Conservation (phyloP, 2,329 filamentous ascomycete species). For the Harringtonia lauricola region DNA sequence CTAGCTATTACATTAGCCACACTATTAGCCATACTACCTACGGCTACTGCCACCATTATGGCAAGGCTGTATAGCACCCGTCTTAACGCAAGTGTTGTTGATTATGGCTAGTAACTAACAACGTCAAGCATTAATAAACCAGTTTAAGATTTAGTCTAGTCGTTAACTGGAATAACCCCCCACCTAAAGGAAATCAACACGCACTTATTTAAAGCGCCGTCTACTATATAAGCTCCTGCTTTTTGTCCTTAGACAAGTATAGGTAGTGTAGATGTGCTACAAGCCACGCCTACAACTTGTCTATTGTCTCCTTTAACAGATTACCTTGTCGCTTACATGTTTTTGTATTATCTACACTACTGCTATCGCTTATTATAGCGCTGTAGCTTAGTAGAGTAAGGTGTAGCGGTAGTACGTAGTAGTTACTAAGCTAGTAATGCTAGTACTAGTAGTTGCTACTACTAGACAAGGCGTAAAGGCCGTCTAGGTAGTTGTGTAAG, state of each 20-base stretch:
- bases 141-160: slow-evolving; percentile 66
- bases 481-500: slow-evolving; percentile 20
- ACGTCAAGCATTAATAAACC: slow-evolving; percentile 69
- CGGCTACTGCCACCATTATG: slow-evolving; percentile 3
- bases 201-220: slow-evolving; percentile 71
- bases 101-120: slow-evolving; percentile 52
- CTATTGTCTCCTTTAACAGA: slow-evolving; percentile 80
- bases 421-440: neutral
- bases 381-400: too few relatives aligned
- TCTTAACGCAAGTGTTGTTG: slow-evolving; percentile 41
- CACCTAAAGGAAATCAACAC: slow-evolving; percentile 21
- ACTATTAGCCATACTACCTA: neutral
- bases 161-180: too few relatives aligned
- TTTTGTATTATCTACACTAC: slow-evolving; percentile 32
- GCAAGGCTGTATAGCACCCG: slow-evolving; percentile 30
- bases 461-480: slow-evolving; percentile 19
- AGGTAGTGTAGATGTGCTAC: slow-evolving; percentile 66
- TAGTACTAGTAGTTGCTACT: neutral
- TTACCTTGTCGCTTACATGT: slow-evolving; percentile 65
- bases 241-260: slow-evolving; percentile 81
- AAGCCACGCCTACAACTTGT: slow-evolving; percentile 73
- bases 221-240: slow-evolving; percentile 65
- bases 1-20: too few relatives aligned
- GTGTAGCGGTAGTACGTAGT: neutral
- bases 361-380: slow-evolving; percentile 12